Evolutionary conservation across 495 filamentous ascomycete genomes (phyloP).

Genomic region (Lasiosphaeria hispida): DNA sequence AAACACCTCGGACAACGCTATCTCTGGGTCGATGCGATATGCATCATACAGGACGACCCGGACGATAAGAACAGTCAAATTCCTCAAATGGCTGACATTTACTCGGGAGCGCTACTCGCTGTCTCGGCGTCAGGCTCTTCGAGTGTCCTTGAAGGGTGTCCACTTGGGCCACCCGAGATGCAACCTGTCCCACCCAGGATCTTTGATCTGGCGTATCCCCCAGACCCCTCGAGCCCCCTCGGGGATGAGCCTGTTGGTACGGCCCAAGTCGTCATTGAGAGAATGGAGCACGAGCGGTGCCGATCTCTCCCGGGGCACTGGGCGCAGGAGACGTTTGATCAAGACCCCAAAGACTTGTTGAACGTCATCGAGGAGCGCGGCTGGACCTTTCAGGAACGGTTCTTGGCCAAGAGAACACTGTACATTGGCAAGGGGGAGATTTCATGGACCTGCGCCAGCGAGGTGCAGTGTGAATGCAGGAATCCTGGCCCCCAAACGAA

Average conservation of each 20-base stretch:
- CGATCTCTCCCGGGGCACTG: background rate
- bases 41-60: background rate
- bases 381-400: background rate
- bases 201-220: background rate
- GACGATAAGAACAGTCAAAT: background rate
- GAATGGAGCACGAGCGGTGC: constrained; percentile 3
- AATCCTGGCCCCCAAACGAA: background rate
- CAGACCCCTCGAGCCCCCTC: background rate
- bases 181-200: background rate
- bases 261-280: background rate
- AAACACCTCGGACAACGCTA: constrained; percentile 1
- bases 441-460: constrained; percentile 1
- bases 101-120: background rate
- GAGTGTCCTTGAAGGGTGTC: background rate
- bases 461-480: constrained; percentile 2
- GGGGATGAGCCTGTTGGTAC: background rate
- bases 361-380: constrained; percentile 2
- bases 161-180: background rate
- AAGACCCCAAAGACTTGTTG: background rate
- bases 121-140: background rate
- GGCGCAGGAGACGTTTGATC: background rate
- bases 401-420: background rate
- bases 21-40: background rate
- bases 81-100: background rate
- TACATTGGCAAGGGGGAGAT: constrained; percentile 1